A percentile compares a stretch with the other conserved stretches of the same genome.
These are phyloP conservation scores for Termitomyces sp. DNA, from an alignment of 768 basidiomycete genomes.

Conservation along the genomic window DNA sequence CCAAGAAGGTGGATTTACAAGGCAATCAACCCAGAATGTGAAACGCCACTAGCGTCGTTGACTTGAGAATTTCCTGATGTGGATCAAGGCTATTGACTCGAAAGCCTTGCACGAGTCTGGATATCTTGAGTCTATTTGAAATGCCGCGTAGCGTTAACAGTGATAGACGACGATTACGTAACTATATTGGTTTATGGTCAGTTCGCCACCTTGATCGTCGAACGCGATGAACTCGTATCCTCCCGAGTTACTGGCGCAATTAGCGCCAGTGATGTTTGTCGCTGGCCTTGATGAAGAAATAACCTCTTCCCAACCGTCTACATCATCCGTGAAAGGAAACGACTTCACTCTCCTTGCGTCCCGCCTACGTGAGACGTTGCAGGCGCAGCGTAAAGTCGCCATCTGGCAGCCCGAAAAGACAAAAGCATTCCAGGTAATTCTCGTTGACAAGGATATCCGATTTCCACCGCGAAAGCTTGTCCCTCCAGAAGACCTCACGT, in stretches of 20 bases:
- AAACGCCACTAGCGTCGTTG: not conserved
- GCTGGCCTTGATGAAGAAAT: slow-evolving; percentile 66
- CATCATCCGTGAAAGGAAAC: slow-evolving; percentile 26
- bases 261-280: slow-evolving; percentile 91
- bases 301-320: slow-evolving; percentile 19
- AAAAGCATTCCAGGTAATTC: slow-evolving; percentile 73
- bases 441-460: slow-evolving; percentile 79
- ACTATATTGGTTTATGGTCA: not conserved
- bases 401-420: slow-evolving; percentile 71
- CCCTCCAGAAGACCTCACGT: slow-evolving; percentile 51
- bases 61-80: not conserved
- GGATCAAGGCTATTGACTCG: not conserved
- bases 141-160: no score
- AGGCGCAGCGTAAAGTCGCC: slow-evolving; percentile 53
- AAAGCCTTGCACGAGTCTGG: not conserved
- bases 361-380: slow-evolving; percentile 66
- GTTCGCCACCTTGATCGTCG: not conserved
- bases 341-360: slow-evolving; percentile 58
- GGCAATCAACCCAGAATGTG: not conserved
- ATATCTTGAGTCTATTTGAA: no score
- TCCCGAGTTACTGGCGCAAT: slow-evolving; percentile 80
- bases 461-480: slow-evolving; percentile 85
- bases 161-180: not conserved
- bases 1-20: not conserved
- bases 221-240: slow-evolving; percentile 87